These are phyloP conservation scores for Allium sativum DNA, from an alignment of 106 monocot genomes.

Conservation along the genomic window DNA sequence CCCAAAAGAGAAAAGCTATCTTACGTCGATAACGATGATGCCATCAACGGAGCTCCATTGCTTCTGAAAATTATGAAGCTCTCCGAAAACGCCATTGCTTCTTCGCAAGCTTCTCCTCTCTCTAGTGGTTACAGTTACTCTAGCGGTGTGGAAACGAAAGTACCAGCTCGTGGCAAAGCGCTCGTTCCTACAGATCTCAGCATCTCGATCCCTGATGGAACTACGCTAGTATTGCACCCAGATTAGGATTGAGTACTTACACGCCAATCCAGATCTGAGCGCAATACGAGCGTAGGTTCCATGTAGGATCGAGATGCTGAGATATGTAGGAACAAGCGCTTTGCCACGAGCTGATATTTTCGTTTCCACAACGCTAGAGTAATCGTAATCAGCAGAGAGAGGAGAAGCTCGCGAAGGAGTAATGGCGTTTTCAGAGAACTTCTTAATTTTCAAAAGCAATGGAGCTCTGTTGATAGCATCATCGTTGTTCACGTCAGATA, in stretches of 20 bases:
- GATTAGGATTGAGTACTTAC: no score
- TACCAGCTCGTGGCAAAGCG: constrained; percentile 56
- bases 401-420: constrained; percentile 46
- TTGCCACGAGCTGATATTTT: constrained; percentile 52
- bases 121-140: constrained; percentile 68
- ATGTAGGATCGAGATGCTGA: constrained; percentile 64
- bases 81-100: constrained; percentile 43
- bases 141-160: constrained; percentile 33
- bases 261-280: no score
- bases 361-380: constrained; percentile 40
- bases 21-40: not conserved
- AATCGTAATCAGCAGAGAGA: constrained; percentile 64
- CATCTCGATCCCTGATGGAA: constrained; percentile 54
- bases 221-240: no score
- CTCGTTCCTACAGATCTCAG: constrained; percentile 75
- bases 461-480: not conserved
- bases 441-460: constrained; percentile 48
- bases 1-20: constrained; percentile 32
- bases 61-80: constrained; percentile 52
- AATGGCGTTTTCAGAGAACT: constrained; percentile 46
- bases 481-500: not conserved
- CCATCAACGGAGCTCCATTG: constrained; percentile 10
- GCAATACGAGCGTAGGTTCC: constrained; percentile 77
- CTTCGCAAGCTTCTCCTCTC: constrained; percentile 39
- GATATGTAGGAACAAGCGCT: constrained; percentile 59